Conservation (phyloP, 768 basidiomycete species). For the Leccinum ochraceum region DNA sequence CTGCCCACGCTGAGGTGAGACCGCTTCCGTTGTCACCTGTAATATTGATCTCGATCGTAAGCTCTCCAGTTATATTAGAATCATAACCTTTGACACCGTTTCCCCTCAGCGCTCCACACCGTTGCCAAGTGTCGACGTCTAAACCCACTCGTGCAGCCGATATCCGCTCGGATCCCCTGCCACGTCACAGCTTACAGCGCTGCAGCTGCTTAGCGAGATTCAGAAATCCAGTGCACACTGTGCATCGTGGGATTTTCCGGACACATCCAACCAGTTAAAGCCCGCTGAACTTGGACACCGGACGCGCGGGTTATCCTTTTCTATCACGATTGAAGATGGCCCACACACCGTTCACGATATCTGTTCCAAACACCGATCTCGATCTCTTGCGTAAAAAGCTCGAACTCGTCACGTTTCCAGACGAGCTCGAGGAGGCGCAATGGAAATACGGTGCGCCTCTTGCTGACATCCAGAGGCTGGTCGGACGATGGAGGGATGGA, state of each 20-base stretch:
- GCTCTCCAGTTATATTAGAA: not conserved
- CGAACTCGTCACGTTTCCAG: no score
- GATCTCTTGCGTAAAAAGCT: no score
- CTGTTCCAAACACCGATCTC: no score
- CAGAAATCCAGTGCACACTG: not conserved
- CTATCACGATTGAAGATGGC: no score
- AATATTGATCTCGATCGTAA: not conserved
- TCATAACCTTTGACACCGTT: no score
- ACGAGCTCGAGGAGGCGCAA: no score
- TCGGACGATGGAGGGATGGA: conserved; percentile 54
- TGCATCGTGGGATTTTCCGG: not conserved
- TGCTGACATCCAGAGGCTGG: no score
- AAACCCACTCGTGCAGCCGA: not conserved
- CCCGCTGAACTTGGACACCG: no score
- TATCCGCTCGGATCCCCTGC: not conserved
- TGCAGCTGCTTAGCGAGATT: no score
- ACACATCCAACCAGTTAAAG: not conserved
- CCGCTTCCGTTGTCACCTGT: not conserved
- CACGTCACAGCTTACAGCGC: not conserved
- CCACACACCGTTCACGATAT: no score
- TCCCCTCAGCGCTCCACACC: not conserved
- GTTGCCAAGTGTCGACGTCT: not conserved
- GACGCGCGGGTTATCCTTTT: no score
- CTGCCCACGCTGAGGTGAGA: not conserved
- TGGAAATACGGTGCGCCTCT: no score